Base-by-base conservation (phyloP, 2,329 filamentous ascomycete genomes). In the Alternaria arbusti region DNA sequence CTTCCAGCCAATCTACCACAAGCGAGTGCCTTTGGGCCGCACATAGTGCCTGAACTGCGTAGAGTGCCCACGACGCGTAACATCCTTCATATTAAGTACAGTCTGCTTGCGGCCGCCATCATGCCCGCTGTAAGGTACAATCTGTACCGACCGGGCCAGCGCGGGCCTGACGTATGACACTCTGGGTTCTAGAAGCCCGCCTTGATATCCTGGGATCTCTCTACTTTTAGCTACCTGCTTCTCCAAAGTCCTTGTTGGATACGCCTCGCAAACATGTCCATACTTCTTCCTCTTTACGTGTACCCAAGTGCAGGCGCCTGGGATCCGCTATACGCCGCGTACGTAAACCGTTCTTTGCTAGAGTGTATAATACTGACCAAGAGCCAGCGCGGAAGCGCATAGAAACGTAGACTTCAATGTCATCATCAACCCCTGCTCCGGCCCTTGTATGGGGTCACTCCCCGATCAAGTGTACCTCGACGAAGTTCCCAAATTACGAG, bases 251-350 rank as follows among this genome's bases (percentile, higher is more conserved):
- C 6, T 17, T 9, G 8, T 15, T 28, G 26, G 23, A 20, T 6
- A 30, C n/a, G 15, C n/a, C 2, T 11, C 20, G n/a, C 23, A 25
- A 25, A 5, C n/a, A 78, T 78, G 74, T 78, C 75, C n/a, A 71
- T 86, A 15, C 77, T 86, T 45, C 76, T 86, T 22, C 84, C 84
- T 55, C 81, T 86, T 44, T 86, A 86, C 73, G 78, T 86, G 36
- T 86, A 86, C 73, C 84, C 84, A 49, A 74, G 70, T 22, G 74
- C 79, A 3, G 82, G 81, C 22, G 83, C 83, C 17, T 86, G 84
- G 84, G 75, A 82, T 69, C 83, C 83, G 15, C 71, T 86, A 54
- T 81, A 83, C 70, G 63, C 79, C 69, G 83, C 81, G 84, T 85
- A 66, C 54, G 75, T 66, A 47, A 12, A 15, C n/a, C 3, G 3